A percentile compares a stretch with the other conserved stretches of the same genome.
phyloP scores from a whole-genome alignment of 2,329 filamentous ascomycete genomes.

The Graphilbum ipis-grandicollis region DNA sequence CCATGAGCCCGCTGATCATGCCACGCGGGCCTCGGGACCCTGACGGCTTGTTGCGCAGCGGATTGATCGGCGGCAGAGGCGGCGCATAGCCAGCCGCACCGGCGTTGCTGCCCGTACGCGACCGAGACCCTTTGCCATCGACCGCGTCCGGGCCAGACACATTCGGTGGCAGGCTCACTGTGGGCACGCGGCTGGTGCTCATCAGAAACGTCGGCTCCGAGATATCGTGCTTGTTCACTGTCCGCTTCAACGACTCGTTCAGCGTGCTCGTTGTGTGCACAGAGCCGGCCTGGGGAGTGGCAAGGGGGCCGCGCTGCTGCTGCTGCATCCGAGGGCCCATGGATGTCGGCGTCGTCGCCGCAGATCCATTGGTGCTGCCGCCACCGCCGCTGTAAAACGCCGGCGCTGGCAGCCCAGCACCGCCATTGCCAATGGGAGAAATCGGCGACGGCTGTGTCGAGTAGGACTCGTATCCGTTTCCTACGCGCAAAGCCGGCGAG shows the following conservation, averaged over 20 bases:
- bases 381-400: slow-evolving; percentile 11
- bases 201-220: slow-evolving; percentile 31
- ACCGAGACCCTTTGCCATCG: slow-evolving; percentile 21
- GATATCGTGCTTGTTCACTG: slow-evolving; percentile 28
- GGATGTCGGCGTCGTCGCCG: slow-evolving; percentile 17
- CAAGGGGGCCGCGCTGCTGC: slow-evolving; percentile 13
- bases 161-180: slow-evolving; percentile 19
- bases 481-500: slow-evolving; percentile 3
- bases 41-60: slow-evolving; percentile 26
- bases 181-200: slow-evolving; percentile 26
- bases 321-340: slow-evolving; percentile 9
- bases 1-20: slow-evolving; percentile 19
- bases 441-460: slow-evolving; percentile 24
- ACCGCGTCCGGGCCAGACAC: no score
- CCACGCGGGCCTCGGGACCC: slow-evolving; percentile 20
- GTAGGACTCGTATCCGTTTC: slow-evolving; percentile 15
- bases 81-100: slow-evolving; percentile 18
- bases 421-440: slow-evolving; percentile 19
- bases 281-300: slow-evolving; percentile 6
- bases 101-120: slow-evolving; percentile 20
- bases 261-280: slow-evolving; percentile 13
- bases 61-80: slow-evolving; percentile 41
- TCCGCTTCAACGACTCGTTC: slow-evolving; percentile 22
- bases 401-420: slow-evolving; percentile 15
- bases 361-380: slow-evolving; percentile 10